Evolutionary conservation across 1,284 basidiomycete species (phyloP).

Genomic region (Apiotrichum mycotoxinovorans): DNA sequence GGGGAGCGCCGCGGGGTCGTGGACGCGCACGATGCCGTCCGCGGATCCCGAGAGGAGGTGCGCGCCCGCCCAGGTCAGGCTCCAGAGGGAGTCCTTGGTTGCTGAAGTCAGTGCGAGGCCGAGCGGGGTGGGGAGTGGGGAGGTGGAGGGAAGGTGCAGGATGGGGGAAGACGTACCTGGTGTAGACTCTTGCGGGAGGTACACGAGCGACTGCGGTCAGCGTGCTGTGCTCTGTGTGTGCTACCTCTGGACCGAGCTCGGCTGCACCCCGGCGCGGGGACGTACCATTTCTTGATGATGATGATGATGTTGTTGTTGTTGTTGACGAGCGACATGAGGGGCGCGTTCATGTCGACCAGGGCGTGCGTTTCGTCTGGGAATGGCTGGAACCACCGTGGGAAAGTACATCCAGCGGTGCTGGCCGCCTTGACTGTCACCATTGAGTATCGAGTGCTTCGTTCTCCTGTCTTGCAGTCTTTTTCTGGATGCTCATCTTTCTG

Average conservation of each 20-base stretch:
- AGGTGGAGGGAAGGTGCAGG: neutral
- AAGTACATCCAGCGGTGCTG: no score
- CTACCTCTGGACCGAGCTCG: no score
- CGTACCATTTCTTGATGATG: neutral
- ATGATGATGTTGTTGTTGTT: constrained; percentile 4
- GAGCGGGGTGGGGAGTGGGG: neutral
- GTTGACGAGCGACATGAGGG: neutral
- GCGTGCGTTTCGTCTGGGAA: neutral
- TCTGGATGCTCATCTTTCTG: no score
- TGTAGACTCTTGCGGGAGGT: constrained; percentile 41
- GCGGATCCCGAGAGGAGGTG: constrained; percentile 37
- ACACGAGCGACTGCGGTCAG: constrained; percentile 35
- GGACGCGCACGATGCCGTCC: constrained; percentile 42
- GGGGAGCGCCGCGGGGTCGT: constrained; percentile 54
- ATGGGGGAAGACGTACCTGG: constrained; percentile 23
- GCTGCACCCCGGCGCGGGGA: neutral
- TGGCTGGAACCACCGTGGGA: constrained; percentile 3
- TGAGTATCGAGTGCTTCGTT: no score
- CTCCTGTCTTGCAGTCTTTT: no score
- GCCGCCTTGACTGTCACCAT: no score
- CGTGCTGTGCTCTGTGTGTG: no score
- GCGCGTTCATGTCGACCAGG: neutral
- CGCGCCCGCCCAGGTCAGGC: constrained; percentile 31
- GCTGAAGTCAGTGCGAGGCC: constrained; percentile 15
- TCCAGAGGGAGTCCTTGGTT: constrained; percentile 41